Percentiles rank a stretch among this genome's conserved stretches.
phyloP scores from a whole-genome alignment of 1,284 basidiomycete genomes.

The Tilletia caries region DNA sequence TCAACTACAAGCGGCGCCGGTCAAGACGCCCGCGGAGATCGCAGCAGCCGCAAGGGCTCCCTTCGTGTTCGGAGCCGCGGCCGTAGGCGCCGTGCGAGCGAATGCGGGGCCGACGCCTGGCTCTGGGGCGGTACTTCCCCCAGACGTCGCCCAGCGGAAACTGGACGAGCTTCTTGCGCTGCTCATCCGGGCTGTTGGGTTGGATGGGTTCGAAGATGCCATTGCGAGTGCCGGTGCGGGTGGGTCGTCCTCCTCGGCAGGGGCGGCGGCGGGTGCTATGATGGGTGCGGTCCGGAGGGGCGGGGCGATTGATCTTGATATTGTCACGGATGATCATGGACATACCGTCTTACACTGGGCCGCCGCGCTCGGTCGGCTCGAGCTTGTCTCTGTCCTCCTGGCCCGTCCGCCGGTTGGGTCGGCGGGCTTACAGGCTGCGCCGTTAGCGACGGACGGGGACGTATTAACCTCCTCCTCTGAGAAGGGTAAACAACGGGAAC shows the following conservation, averaged over 20 bases:
- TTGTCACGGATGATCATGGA: conserved; percentile 75
- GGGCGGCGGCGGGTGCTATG: neutral
- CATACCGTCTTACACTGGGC: conserved; percentile 94
- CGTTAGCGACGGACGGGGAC: no score
- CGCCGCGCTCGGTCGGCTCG: conserved; percentile 70
- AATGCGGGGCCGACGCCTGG: neutral
- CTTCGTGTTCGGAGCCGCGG: neutral
- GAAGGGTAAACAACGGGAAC: neutral
- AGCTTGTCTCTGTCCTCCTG: conserved; percentile 41
- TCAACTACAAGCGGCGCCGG: conserved; percentile 2
- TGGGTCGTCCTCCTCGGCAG: neutral
- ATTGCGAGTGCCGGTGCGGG: neutral
- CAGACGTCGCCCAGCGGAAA: neutral
- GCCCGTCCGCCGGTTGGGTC: conserved; percentile 61
- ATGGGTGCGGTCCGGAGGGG: neutral
- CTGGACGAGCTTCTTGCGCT: neutral
- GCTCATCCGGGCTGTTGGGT: conserved; percentile 1
- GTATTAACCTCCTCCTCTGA: neutral
- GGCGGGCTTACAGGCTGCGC: no score
- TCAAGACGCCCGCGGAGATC: conserved; percentile 11
- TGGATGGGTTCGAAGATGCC: conserved; percentile 1
- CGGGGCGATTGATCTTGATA: conserved; percentile 56
- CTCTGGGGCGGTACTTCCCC: neutral
- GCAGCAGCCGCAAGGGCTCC: neutral
- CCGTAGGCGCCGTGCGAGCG: neutral